phyloP scores from a whole-genome alignment of 352 stramenopile species.

The Globisporangium nodosum region DNA sequence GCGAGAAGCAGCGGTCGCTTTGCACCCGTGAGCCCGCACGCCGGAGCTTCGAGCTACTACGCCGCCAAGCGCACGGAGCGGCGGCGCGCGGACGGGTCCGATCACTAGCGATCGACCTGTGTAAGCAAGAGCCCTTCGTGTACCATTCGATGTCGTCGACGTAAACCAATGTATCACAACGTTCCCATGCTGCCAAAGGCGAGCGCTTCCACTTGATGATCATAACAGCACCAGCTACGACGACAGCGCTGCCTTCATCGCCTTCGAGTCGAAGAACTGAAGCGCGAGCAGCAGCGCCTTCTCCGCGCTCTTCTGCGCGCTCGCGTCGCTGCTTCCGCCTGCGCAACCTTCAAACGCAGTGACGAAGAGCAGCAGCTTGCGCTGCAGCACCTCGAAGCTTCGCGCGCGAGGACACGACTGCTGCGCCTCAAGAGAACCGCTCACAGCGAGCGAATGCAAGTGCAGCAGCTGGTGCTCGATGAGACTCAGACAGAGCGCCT shows the following conservation, averaged over 20 bases:
- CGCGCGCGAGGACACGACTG: slow-evolving; percentile 14
- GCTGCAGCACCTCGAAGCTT: slow-evolving; percentile 42
- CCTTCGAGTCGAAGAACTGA: slow-evolving; percentile 29
- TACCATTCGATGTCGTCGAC: no score
- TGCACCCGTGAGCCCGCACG: slow-evolving; percentile 1
- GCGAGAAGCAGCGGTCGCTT: not conserved
- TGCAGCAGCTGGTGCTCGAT: slow-evolving; percentile 51
- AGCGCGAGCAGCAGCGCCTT: slow-evolving; percentile 49
- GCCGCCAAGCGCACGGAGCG: slow-evolving; percentile 8
- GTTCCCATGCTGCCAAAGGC: no score
- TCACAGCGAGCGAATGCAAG: not conserved
- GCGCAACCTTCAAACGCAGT: slow-evolving; percentile 66
- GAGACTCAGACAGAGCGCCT: slow-evolving; percentile 31
- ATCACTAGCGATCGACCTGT: not conserved
- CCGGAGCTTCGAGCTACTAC: not conserved
- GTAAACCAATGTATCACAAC: no score
- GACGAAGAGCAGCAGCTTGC: slow-evolving; percentile 59
- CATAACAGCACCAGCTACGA: not conserved
- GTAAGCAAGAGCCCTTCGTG: no score
- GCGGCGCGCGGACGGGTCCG: slow-evolving; percentile 2
- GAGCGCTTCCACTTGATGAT: no score
- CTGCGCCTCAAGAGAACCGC: not conserved
- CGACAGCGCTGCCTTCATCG: not conserved
- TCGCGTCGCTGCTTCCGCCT: slow-evolving; percentile 4
- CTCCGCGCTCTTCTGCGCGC: slow-evolving; percentile 41